Percentiles rank a stretch among this genome's conserved stretches.
Evolutionary conservation across 2,329 filamentous ascomycete genomes (phyloP).

Genomic region (Scopulariopsis brevicaulis): DNA sequence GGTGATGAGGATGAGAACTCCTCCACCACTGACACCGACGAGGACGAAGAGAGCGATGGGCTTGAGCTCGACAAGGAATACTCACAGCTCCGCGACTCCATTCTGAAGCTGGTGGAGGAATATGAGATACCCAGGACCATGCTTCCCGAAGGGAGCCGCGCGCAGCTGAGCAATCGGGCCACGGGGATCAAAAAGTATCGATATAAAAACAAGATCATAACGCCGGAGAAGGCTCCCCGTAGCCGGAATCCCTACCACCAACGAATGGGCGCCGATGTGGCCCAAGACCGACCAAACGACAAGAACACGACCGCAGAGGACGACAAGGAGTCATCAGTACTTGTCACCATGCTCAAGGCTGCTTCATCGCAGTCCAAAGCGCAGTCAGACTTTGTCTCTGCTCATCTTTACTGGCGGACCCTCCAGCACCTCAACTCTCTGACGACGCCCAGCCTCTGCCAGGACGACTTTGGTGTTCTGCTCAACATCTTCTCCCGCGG

Average conservation of each 20-base stretch:
- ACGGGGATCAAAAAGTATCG: slow-evolving; percentile 48
- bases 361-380: slow-evolving; percentile 68
- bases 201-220: slow-evolving; percentile 47
- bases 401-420: slow-evolving; percentile 78
- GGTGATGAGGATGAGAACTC: slow-evolving; percentile 56
- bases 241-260: slow-evolving; percentile 49
- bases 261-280: slow-evolving; percentile 4
- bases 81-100: slow-evolving; percentile 68
- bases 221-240: slow-evolving; percentile 34
- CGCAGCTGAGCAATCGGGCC: slow-evolving; percentile 61
- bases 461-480: slow-evolving; percentile 59
- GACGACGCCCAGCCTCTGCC: slow-evolving; percentile 47
- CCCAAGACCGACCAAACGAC: slow-evolving; percentile 9
- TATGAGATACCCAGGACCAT: slow-evolving; percentile 65
- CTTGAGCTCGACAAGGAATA: slow-evolving; percentile 68
- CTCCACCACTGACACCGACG: slow-evolving; percentile 46
- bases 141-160: slow-evolving; percentile 45
- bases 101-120: slow-evolving; percentile 70
- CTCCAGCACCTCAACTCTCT: slow-evolving; percentile 60
- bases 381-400: slow-evolving; percentile 71
- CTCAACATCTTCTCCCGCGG: slow-evolving; percentile 64
- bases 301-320: slow-evolving; percentile 16
- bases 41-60: slow-evolving; percentile 47
- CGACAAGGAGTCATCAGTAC: slow-evolving; percentile 22
- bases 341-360: slow-evolving; percentile 64